These are phyloP conservation scores for Rhododendron griersonianum DNA, from an alignment of 148 eudicot species.

Conservation along the genomic window DNA sequence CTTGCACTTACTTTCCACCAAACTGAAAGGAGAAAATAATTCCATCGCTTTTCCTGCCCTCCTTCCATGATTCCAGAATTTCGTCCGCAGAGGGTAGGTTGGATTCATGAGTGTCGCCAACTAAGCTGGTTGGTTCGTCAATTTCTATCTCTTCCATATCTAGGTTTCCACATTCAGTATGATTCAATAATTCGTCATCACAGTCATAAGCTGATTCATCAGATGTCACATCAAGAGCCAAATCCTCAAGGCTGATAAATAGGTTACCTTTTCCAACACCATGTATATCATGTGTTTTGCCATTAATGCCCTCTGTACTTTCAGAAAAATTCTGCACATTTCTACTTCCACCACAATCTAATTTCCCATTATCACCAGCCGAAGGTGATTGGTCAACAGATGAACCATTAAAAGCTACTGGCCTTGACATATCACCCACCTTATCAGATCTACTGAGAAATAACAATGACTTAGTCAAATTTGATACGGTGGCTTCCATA, in stretches of 20 bases:
- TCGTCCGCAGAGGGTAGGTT: conserved; percentile 58
- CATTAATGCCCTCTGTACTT: background rate
- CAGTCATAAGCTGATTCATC: conserved; percentile 16
- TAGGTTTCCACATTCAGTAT: conserved; percentile 6
- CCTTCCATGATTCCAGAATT: conserved; percentile 70
- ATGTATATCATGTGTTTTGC: background rate
- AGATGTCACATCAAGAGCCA: conserved; percentile 14
- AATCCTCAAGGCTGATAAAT: conserved; percentile 13
- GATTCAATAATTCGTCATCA: conserved; percentile 17
- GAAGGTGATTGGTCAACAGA: background rate
- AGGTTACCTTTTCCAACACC: conserved; percentile 5
- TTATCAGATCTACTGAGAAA: conserved; percentile 30
- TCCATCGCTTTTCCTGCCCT: conserved; percentile 35
- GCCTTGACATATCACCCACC: conserved; percentile 7
- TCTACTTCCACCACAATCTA: conserved; percentile 9
- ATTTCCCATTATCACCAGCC: background rate
- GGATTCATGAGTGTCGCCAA: conserved; percentile 11
- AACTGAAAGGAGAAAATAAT: conserved; percentile 8
- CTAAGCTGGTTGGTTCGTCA: conserved; percentile 16
- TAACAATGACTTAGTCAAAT: conserved; percentile 49
- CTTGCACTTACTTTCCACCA: conserved; percentile 2
- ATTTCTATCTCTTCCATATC: conserved; percentile 23
- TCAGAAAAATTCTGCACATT: background rate
- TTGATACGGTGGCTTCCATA: conserved; percentile 48
- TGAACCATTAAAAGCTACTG: background rate